A percentile compares a stretch with the other conserved stretches of the same genome.
phyloP scores from a whole-genome alignment of 2,329 filamentous ascomycete genomes.

The Sclerotinia glacialis region DNA sequence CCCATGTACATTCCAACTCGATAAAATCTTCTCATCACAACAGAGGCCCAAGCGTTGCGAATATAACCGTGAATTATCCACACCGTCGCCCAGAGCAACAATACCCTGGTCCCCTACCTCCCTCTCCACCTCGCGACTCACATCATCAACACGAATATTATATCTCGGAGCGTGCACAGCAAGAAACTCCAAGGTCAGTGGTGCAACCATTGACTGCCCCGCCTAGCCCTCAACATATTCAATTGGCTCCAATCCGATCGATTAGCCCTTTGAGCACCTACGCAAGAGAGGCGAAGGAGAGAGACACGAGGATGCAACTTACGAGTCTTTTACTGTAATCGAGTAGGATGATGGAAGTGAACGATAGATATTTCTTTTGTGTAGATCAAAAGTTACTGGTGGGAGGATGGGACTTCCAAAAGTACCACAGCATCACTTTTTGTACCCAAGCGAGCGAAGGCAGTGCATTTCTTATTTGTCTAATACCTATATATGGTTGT shows the following conservation, averaged over 20 bases:
- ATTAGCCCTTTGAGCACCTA: conserved; percentile 24
- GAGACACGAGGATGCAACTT: conserved; percentile 39
- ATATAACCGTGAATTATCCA: conserved; percentile 8
- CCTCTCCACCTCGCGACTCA: conserved; percentile 24
- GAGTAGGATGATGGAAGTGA: background rate
- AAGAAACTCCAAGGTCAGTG: conserved; percentile 25
- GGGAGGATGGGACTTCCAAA: conserved; percentile 1
- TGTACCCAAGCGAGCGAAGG: conserved; percentile 7
- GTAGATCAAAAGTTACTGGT: conserved; percentile 11
- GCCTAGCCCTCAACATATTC: conserved; percentile 33
- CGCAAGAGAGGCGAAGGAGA: conserved; percentile 26
- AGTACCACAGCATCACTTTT: conserved; percentile 6
- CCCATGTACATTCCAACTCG: conserved; percentile 8
- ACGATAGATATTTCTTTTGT: conserved; percentile 10
- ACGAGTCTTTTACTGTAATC: conserved; percentile 32
- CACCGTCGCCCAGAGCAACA: conserved; percentile 22
- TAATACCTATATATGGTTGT: conserved; percentile 5
- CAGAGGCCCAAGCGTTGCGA: conserved; percentile 26
- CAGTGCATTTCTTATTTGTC: conserved; percentile 13
- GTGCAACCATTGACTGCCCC: conserved; percentile 34
- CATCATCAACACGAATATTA: conserved; percentile 13
- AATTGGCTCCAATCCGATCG: conserved; percentile 36
- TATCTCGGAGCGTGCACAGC: conserved; percentile 28
- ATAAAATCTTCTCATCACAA: conserved; percentile 26
- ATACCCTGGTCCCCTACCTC: conserved; percentile 21